phyloP scores from a whole-genome alignment of 495 filamentous ascomycete species.

The Pyrenopolyporus hunteri region DNA sequence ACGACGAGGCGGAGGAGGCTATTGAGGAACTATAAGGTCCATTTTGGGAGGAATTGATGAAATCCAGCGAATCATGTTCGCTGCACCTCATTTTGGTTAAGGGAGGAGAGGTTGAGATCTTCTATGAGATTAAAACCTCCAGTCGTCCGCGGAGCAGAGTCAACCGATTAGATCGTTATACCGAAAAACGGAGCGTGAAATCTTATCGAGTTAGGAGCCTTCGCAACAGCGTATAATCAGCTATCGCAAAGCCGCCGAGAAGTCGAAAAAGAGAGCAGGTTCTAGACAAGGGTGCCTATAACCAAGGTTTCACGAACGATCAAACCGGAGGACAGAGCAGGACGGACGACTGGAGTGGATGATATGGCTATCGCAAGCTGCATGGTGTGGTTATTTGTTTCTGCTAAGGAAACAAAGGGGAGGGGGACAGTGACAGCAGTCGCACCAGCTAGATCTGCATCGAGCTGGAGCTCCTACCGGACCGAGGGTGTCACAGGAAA shows the following conservation, averaged over 20 bases:
- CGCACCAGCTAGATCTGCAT: constrained; percentile 47
- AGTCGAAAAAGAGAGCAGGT: constrained; percentile 50
- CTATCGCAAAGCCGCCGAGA: constrained; percentile 44
- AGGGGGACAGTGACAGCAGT: constrained; percentile 41
- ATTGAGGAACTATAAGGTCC: constrained; percentile 70
- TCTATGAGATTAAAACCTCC: constrained; percentile 51
- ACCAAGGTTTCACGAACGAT: constrained; percentile 58
- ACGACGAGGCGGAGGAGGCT: constrained; percentile 74
- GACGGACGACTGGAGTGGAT: constrained; percentile 63
- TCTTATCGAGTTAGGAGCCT: constrained; percentile 50
- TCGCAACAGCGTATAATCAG: constrained; percentile 41
- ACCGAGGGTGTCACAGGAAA: constrained; percentile 42
- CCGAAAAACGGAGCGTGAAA: constrained; percentile 47
- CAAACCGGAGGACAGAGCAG: constrained; percentile 60
- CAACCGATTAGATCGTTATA: constrained; percentile 56
- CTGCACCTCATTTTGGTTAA: constrained; percentile 60
- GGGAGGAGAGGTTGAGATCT: constrained; percentile 36
- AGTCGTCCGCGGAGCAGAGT: constrained; percentile 61
- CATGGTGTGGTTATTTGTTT: constrained; percentile 58
- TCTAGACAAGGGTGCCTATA: constrained; percentile 52
- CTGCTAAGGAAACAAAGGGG: constrained; percentile 38
- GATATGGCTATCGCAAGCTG: constrained; percentile 51
- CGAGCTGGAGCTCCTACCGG: constrained; percentile 42
- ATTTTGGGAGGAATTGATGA: constrained; percentile 51
- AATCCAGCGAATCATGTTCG: constrained; percentile 53